These are phyloP conservation scores for Euphorbia pulcherrima DNA, from an alignment of 345 rosid genomes.

Conservation along the genomic window DNA sequence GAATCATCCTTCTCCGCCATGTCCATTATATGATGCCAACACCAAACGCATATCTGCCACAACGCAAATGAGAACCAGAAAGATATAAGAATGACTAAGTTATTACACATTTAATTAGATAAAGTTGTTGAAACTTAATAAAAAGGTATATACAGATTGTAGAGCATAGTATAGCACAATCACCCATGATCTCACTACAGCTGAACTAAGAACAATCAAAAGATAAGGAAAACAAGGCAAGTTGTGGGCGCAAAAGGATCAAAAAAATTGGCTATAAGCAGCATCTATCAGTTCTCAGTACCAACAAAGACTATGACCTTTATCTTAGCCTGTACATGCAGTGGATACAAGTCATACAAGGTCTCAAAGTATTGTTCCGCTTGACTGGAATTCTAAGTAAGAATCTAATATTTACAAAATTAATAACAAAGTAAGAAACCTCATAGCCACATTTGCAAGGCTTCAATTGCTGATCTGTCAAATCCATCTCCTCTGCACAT, in stretches of 20 bases:
- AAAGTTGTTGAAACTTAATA: background rate
- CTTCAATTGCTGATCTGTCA: slow-evolving; percentile 89
- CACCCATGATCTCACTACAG: background rate
- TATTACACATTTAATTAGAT: background rate
- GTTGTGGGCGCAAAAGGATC: background rate
- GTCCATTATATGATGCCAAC: slow-evolving; percentile 93
- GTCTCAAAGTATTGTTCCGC: background rate
- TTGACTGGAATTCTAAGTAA: background rate
- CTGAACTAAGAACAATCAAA: background rate
- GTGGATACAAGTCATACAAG: background rate
- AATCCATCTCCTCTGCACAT: slow-evolving; percentile 90
- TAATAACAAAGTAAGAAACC: slow-evolving; percentile 32
- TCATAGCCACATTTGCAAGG: slow-evolving; percentile 97
- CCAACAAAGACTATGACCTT: too few relatives aligned
- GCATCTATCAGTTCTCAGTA: too few relatives aligned
- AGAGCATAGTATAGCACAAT: too few relatives aligned
- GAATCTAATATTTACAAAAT: background rate
- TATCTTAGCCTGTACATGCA: background rate
- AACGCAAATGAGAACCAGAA: background rate
- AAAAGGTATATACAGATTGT: background rate
- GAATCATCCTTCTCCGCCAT: slow-evolving; percentile 91
- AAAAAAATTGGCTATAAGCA: background rate
- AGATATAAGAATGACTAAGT: background rate
- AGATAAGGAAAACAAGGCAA: background rate
- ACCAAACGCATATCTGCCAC: slow-evolving; percentile 87